Conservation (phyloP, 352 stramenopile genomes). For the Phytophthora pinifolia region DNA sequence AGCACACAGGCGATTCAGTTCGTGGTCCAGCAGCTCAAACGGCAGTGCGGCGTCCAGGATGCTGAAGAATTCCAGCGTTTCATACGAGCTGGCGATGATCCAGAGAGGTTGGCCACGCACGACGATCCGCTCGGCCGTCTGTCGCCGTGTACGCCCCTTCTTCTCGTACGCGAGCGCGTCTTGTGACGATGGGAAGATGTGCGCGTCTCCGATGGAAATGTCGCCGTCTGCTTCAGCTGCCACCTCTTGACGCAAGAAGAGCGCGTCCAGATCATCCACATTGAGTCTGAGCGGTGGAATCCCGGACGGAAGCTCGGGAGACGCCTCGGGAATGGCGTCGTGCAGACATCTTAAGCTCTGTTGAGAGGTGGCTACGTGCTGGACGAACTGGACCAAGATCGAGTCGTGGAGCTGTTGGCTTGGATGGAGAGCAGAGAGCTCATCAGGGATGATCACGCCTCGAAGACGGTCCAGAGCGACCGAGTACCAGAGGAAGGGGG, state of each 20-base stretch:
- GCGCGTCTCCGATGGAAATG: slow-evolving; percentile 41
- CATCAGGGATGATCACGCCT: slow-evolving; percentile 30
- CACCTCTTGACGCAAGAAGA: slow-evolving; percentile 40
- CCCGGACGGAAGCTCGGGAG: slow-evolving; percentile 36
- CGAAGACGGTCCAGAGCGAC: slow-evolving; percentile 47
- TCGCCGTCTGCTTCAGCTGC: slow-evolving; percentile 31
- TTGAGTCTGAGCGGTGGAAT: slow-evolving; percentile 42
- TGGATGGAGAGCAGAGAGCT: slow-evolving; percentile 1
- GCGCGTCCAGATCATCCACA: slow-evolving; percentile 29
- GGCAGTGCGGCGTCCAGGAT: slow-evolving; percentile 38
- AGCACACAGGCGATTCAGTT: slow-evolving; percentile 40
- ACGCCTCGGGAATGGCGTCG: slow-evolving; percentile 1
- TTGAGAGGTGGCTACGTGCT: slow-evolving; percentile 33
- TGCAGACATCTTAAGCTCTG: slow-evolving; percentile 17
- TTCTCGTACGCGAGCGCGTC: neutral
- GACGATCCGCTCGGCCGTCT: slow-evolving; percentile 39
- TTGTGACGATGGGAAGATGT: slow-evolving; percentile 42
- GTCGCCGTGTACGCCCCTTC: slow-evolving; percentile 30
- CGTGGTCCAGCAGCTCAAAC: slow-evolving; percentile 38
- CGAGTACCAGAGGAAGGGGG: slow-evolving; percentile 34
- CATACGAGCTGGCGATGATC: slow-evolving; percentile 50
- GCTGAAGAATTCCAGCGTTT: slow-evolving; percentile 43
- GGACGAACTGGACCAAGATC: slow-evolving; percentile 34
- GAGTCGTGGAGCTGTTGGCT: slow-evolving; percentile 4
- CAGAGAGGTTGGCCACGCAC: slow-evolving; percentile 31